phyloP scores from a whole-genome alignment of 2,329 filamentous ascomycete genomes.

The Diplodia corticola region DNA sequence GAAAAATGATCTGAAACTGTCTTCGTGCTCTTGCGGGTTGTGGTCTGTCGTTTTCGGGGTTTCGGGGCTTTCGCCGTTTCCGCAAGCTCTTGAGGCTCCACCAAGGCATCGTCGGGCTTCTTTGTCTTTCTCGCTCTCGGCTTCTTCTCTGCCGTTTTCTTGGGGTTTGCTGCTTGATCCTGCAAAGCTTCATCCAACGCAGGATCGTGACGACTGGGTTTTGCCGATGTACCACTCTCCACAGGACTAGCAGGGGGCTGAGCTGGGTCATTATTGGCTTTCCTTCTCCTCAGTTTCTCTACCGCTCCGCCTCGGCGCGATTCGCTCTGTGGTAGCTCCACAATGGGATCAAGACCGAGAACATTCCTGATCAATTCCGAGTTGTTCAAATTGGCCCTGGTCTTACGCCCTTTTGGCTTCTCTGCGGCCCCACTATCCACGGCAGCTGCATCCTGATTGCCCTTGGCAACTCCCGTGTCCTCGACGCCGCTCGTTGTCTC shows the following conservation, averaged over 20 bases:
- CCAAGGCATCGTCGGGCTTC: neutral
- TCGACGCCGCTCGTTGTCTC: neutral
- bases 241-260: neutral
- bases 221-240: neutral
- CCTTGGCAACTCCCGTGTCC: neutral
- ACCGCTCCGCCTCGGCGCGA: neutral
- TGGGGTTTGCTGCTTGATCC: conserved; percentile 29
- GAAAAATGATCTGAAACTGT: conserved; percentile 1
- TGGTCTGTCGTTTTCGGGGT: neutral
- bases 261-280: neutral
- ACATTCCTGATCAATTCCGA: neutral
- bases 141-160: neutral
- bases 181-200: neutral
- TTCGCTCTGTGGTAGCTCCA: conserved; percentile 26
- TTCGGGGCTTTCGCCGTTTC: neutral
- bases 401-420: conserved; percentile 20
- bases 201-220: conserved; percentile 25
- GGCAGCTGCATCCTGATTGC: too few relatives aligned
- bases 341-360: conserved; percentile 7
- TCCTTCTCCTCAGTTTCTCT: neutral
- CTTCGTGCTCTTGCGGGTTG: neutral
- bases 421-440: neutral
- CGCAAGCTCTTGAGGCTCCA: neutral
- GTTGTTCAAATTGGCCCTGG: neutral
- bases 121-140: neutral